phyloP scores from a whole-genome alignment of 73 alveolate species.

The Paramecium biaurelia region DNA sequence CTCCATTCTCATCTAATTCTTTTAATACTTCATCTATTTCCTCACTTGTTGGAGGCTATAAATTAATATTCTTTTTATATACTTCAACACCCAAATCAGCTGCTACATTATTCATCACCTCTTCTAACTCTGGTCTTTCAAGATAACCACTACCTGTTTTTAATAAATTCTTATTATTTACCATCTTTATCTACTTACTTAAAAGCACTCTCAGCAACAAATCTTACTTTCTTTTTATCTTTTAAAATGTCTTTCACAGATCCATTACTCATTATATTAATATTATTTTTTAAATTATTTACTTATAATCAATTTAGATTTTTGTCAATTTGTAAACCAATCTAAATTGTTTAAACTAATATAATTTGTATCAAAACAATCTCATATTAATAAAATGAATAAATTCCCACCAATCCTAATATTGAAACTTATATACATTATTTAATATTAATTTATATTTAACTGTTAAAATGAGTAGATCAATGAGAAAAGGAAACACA shows the following conservation, averaged over 20 bases:
- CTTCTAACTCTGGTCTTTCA: slow-evolving; percentile 71
- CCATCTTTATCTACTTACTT: slow-evolving; percentile 39
- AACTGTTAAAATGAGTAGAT: slow-evolving; percentile 41
- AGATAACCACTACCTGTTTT: slow-evolving; percentile 59
- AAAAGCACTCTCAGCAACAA: slow-evolving; percentile 72
- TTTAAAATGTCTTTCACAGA: slow-evolving; percentile 67
- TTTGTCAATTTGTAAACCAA: background rate
- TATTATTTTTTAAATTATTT: background rate
- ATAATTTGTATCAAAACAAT: background rate
- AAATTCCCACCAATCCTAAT: background rate
- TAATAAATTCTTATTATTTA: background rate
- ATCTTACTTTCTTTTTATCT: slow-evolving; percentile 72
- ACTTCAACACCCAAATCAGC: slow-evolving; percentile 74
- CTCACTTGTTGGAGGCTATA: slow-evolving; percentile 72
- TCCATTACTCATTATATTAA: slow-evolving; percentile 14
- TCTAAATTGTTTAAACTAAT: background rate
- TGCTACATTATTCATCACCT: slow-evolving; percentile 77
- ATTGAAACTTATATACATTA: background rate
- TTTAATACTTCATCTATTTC: slow-evolving; percentile 81
- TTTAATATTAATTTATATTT: slow-evolving; percentile 2
- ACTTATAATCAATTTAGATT: background rate
- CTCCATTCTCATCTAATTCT: slow-evolving; percentile 81
- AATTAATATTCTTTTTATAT: background rate
- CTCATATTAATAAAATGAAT: background rate
- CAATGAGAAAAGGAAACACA: slow-evolving; percentile 15